A percentile compares a stretch with the other conserved stretches of the same genome.
Conservation (phyloP, 176 grass and related monocot genomes). For the Neostapfia colusana region DNA sequence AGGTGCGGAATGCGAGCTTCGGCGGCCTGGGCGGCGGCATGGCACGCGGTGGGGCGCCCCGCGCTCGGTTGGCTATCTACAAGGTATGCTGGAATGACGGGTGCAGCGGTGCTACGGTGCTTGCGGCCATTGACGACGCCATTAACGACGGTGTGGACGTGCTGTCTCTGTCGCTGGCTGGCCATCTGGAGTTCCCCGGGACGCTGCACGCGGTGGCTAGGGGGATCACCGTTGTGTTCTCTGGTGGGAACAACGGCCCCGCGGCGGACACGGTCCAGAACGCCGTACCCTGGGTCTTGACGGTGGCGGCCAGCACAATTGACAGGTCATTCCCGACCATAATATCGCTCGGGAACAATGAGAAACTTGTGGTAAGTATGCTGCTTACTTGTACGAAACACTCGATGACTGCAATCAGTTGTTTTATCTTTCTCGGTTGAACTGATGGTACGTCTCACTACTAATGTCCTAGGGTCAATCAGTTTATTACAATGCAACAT, state of each 20-base stretch:
- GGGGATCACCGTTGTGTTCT: slow-evolving; percentile 47
- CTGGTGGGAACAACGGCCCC: slow-evolving; percentile 34
- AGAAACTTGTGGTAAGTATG: slow-evolving; percentile 44
- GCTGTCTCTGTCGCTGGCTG: slow-evolving; percentile 54
- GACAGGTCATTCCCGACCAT: slow-evolving; percentile 52
- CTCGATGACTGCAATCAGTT: not conserved
- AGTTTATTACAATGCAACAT: slow-evolving; percentile 10
- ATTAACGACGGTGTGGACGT: slow-evolving; percentile 70
- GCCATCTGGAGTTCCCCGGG: not conserved
- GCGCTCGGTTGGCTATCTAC: slow-evolving; percentile 50
- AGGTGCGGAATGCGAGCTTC: slow-evolving; percentile 39
- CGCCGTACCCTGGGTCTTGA: slow-evolving; percentile 47
- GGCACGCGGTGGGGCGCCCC: slow-evolving; percentile 53
- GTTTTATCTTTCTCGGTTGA: too few relatives aligned
- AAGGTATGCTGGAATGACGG: slow-evolving; percentile 31
- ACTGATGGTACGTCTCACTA: not conserved
- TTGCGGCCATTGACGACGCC: slow-evolving; percentile 50
- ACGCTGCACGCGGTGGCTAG: slow-evolving; percentile 55
- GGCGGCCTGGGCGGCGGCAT: slow-evolving; percentile 28
- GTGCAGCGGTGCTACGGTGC: not conserved
- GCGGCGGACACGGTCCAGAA: slow-evolving; percentile 26
- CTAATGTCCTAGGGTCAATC: slow-evolving; percentile 43
- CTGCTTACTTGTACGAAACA: not conserved
- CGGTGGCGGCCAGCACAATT: slow-evolving; percentile 50
- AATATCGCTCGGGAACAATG: slow-evolving; percentile 45